A percentile compares a stretch with the other conserved stretches of the same genome.
These are phyloP conservation scores for Citrus cavaleriei DNA, from an alignment of 345 rosid species.

Conservation along the genomic window DNA sequence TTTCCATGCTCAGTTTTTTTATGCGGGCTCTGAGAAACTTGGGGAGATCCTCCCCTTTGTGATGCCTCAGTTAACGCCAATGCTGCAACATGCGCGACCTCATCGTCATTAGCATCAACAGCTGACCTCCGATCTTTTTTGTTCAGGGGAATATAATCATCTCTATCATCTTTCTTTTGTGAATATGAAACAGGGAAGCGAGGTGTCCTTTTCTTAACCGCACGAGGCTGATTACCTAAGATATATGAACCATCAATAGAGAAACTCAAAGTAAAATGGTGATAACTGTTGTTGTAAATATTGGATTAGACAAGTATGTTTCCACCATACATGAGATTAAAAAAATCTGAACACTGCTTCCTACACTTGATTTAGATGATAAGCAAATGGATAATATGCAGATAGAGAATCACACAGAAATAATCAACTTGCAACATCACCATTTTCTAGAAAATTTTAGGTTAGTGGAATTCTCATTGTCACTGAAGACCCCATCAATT, in stretches of 20 bases:
- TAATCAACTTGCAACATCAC: neutral
- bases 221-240: constrained; percentile 70
- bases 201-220: constrained; percentile 94
- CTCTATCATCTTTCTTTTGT: constrained; percentile 45
- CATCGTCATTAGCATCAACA: constrained; percentile 50
- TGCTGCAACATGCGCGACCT: constrained; percentile 69
- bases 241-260: constrained; percentile 17
- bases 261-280: constrained; percentile 2
- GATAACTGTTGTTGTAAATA: neutral
- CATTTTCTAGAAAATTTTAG: neutral
- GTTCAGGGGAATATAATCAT: constrained; percentile 36
- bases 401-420: neutral
- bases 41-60: constrained; percentile 61
- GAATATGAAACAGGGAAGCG: constrained; percentile 73
- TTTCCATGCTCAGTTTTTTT: constrained; percentile 37
- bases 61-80: constrained; percentile 68
- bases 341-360: neutral
- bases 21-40: constrained; percentile 45
- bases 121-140: constrained; percentile 50
- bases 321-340: neutral
- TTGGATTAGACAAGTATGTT: neutral
- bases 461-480: neutral
- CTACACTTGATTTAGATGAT: neutral
- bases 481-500: neutral
- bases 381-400: neutral